Percentiles rank a stretch among this genome's conserved stretches.
Conservation (phyloP, 768 basidiomycete genomes). For the Leucogyrophana mollusca region DNA sequence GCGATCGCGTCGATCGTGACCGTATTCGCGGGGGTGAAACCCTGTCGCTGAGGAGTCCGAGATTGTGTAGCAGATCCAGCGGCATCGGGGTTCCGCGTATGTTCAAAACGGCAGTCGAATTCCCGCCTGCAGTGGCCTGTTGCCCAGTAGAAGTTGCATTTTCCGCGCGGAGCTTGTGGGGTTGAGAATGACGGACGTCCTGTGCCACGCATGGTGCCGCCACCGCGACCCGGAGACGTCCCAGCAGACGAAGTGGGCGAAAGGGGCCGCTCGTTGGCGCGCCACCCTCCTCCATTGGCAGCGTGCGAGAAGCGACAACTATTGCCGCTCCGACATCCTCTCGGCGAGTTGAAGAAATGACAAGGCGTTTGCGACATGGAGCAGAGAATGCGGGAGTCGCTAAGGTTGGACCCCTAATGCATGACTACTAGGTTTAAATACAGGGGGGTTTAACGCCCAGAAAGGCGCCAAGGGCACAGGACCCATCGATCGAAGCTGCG, state of each 20-base stretch:
- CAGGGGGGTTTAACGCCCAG: no score
- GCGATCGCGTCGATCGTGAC: conserved; percentile 27
- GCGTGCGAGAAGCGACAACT: conserved; percentile 37
- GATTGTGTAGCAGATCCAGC: no score
- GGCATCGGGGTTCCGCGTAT: conserved; percentile 21
- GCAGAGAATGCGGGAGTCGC: no score
- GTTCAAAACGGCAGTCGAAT: conserved; percentile 44
- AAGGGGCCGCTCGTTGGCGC: conserved; percentile 14
- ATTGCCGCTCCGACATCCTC: conserved; percentile 46
- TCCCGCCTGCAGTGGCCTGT: conserved; percentile 45
- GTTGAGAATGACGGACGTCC: conserved; percentile 5
- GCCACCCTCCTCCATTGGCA: conserved; percentile 5
- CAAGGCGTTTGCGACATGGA: conserved; percentile 34
- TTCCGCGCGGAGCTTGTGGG: conserved; percentile 33
- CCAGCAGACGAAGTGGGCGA: conserved; percentile 9
- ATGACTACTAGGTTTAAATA: no score
- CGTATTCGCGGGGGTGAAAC: conserved; percentile 6
- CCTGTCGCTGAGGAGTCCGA: conserved; percentile 7
- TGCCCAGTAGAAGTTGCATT: conserved; percentile 49
- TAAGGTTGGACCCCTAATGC: no score
- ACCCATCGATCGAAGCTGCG: no score
- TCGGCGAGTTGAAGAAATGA: conserved; percentile 37
- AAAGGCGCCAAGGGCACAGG: no score
- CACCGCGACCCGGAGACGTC: conserved; percentile 5
- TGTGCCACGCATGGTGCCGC: no score